Conservation (phyloP, 1,284 basidiomycete genomes). For the Boletellus deceptivus region DNA sequence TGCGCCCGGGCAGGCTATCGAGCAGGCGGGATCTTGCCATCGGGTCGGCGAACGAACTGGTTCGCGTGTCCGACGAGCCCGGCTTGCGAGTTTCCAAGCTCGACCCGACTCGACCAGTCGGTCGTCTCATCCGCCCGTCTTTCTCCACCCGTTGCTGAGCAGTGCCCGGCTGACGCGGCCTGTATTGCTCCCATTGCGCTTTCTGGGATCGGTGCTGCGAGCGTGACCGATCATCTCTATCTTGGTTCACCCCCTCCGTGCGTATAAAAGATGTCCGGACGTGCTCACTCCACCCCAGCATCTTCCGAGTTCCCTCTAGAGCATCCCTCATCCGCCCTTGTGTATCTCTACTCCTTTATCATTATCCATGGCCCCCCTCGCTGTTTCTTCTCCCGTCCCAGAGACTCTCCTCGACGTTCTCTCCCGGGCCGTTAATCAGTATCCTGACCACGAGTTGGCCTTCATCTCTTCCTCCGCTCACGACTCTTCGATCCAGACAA, state of each 20-base stretch:
- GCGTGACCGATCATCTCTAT: too few relatives aligned
- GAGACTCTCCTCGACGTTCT: conserved; percentile 12
- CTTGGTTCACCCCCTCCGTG: neutral
- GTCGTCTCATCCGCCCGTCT: neutral
- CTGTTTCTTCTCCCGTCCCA: conserved; percentile 10
- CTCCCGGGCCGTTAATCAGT: neutral
- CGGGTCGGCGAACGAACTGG: neutral
- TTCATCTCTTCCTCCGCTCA: conserved; percentile 30
- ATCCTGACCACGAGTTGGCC: conserved; percentile 18
- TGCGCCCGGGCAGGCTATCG: too few relatives aligned
- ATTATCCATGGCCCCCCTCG: conserved; percentile 16
- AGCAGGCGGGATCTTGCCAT: too few relatives aligned
- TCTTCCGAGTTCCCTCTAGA: conserved; percentile 3
- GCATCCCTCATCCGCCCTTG: neutral
- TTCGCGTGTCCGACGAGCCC: neutral
- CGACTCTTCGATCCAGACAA: conserved; percentile 26
- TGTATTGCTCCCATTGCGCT: neutral
- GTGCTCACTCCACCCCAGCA: too few relatives aligned
- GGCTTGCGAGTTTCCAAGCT: neutral
- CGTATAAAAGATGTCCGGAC: conserved; percentile 14
- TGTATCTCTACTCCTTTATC: neutral
- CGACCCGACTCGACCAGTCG: too few relatives aligned
- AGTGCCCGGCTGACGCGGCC: neutral
- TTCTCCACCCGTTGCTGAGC: neutral
- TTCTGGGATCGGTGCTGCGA: conserved; percentile 6